Evolutionary conservation across 768 basidiomycete genomes (phyloP).

Genomic region (Tremella fuciformis): DNA sequence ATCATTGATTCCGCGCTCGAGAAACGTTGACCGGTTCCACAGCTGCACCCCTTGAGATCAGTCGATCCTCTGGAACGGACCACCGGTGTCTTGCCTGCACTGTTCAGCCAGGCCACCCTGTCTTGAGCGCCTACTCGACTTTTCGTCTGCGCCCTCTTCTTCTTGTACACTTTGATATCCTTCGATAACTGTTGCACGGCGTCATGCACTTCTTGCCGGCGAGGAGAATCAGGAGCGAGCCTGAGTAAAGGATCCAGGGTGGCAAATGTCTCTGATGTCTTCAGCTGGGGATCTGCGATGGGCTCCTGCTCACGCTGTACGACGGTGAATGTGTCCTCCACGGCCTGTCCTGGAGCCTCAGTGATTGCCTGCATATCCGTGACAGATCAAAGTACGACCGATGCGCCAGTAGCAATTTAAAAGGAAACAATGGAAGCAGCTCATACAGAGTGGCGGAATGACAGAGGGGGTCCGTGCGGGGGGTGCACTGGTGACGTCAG

Average conservation of each 20-base stretch:
- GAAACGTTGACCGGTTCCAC: not conserved
- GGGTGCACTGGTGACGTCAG: not conserved
- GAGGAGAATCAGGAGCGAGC: not conserved
- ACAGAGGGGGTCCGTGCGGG: constrained; percentile 2
- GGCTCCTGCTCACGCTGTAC: not conserved
- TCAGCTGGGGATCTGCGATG: not conserved
- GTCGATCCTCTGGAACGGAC: too few relatives aligned
- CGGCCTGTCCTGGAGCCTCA: too few relatives aligned
- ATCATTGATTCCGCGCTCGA: too few relatives aligned
- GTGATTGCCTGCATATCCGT: too few relatives aligned
- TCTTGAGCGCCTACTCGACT: not conserved
- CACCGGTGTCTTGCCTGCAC: too few relatives aligned
- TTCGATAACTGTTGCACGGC: not conserved
- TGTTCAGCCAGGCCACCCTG: not conserved
- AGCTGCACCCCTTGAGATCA: not conserved
- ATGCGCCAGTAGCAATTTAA: not conserved
- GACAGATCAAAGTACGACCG: too few relatives aligned
- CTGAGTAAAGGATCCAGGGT: not conserved
- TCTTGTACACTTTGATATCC: constrained; percentile 3
- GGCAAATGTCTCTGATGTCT: not conserved
- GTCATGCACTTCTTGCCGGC: not conserved
- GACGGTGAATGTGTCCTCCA: not conserved
- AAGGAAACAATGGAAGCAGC: not conserved
- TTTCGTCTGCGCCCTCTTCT: not conserved
- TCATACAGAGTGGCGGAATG: not conserved